These are phyloP conservation scores for Acrocalymma vagum DNA, from an alignment of 2,329 filamentous ascomycete species.

Conservation along the genomic window DNA sequence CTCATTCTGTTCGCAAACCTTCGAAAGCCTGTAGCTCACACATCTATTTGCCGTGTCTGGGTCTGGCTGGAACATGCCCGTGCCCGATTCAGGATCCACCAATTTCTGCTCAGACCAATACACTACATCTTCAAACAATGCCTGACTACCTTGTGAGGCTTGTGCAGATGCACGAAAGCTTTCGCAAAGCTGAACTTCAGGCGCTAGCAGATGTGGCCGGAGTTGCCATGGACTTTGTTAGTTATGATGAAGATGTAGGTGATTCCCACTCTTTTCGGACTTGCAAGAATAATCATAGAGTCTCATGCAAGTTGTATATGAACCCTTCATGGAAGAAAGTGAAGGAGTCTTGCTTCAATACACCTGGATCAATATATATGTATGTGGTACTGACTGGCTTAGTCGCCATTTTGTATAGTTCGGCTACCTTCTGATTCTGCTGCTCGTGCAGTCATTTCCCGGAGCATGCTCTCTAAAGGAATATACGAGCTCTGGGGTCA, in stretches of 20 bases:
- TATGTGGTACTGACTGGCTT: constrained; percentile 22
- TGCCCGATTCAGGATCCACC: constrained; percentile 1
- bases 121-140: constrained; percentile 24
- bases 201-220: constrained; percentile 76
- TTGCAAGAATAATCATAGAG: no score
- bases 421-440: constrained; percentile 69
- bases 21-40: no score
- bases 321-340: no score
- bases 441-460: constrained; percentile 72
- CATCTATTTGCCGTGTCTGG: no score
- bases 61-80: no score
- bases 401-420: constrained; percentile 90
- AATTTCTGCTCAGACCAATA: background rate
- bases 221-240: constrained; percentile 75
- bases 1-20: no score
- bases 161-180: constrained; percentile 89
- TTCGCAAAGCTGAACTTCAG: constrained; percentile 83
- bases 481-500: constrained; percentile 91
- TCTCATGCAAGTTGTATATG: no score
- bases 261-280: no score
- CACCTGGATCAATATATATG: no score
- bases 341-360: no score
- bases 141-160: constrained; percentile 87
- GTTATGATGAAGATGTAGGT: constrained; percentile 77
- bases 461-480: constrained; percentile 82